Percentiles rank a stretch among this genome's conserved stretches.
phyloP scores from a whole-genome alignment of 2,329 filamentous ascomycete genomes.

The Thielaviopsis ethacetica region DNA sequence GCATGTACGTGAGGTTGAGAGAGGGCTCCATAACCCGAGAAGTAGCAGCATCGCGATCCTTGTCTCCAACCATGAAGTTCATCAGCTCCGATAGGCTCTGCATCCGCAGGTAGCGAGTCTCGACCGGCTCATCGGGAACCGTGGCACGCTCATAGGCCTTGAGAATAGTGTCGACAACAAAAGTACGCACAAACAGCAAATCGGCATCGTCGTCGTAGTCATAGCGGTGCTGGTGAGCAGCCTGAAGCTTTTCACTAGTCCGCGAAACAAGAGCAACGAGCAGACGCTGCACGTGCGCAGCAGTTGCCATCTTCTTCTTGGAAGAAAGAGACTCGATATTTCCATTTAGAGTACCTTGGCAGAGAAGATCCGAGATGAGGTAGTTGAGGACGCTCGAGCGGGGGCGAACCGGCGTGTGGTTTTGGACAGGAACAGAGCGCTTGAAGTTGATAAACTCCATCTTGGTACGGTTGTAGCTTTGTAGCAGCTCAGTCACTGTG shows the following conservation, averaged over 20 bases:
- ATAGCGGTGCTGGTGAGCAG: slow-evolving; percentile 34
- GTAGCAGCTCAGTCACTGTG: slow-evolving; percentile 76
- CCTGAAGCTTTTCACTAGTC: slow-evolving; percentile 59
- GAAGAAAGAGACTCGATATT: slow-evolving; percentile 58
- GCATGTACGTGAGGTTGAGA: slow-evolving; percentile 19
- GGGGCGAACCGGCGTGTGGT: slow-evolving; percentile 82
- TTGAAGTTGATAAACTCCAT: slow-evolving; percentile 99
- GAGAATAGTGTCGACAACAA: slow-evolving; percentile 83
- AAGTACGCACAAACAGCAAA: slow-evolving; percentile 81
- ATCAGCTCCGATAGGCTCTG: slow-evolving; percentile 82
- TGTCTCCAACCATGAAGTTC: slow-evolving; percentile 75
- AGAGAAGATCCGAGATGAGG: slow-evolving; percentile 62
- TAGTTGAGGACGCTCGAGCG: slow-evolving; percentile 89
- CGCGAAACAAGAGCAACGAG: slow-evolving; percentile 76
- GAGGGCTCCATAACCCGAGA: slow-evolving; percentile 30
- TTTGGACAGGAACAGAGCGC: slow-evolving; percentile 69
- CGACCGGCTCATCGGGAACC: slow-evolving; percentile 60
- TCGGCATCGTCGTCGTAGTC: slow-evolving; percentile 65
- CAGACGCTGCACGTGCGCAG: slow-evolving; percentile 70
- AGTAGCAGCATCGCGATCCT: slow-evolving; percentile 36
- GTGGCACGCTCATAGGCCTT: slow-evolving; percentile 85
- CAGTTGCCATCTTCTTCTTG: slow-evolving; percentile 77
- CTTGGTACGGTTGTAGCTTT: slow-evolving; percentile 87
- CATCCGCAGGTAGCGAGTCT: slow-evolving; percentile 75
- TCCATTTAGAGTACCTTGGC: slow-evolving; percentile 42